A percentile compares a stretch with the other conserved stretches of the same genome.
These are phyloP conservation scores for Pseudonectria foliicola DNA, from an alignment of 2,329 filamentous ascomycete genomes.

Conservation along the genomic window DNA sequence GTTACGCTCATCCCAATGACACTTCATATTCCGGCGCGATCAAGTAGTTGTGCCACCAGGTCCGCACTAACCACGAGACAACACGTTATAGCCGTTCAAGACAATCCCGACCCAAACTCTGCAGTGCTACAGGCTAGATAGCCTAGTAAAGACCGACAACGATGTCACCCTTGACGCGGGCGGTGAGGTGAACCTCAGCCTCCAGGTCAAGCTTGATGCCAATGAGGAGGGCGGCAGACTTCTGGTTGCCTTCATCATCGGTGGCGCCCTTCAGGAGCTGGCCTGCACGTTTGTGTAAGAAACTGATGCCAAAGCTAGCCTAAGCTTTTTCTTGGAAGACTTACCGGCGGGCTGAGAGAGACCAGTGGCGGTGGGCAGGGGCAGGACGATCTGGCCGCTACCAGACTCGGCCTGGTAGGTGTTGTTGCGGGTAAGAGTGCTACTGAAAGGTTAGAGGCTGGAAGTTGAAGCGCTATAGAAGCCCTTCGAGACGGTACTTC, in stretches of 20 bases:
- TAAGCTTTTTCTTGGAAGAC: no score
- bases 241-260: constrained; percentile 50
- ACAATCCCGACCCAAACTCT: no score
- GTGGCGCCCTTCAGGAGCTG: constrained; percentile 50
- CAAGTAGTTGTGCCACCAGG: no score
- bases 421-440: constrained; percentile 22
- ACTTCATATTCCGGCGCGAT: no score
- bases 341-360: constrained; percentile 12
- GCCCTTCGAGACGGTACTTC: no score
- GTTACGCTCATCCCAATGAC: no score
- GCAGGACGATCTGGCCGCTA: neutral
- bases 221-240: constrained; percentile 50
- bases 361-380: constrained; percentile 4
- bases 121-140: neutral
- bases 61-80: no score
- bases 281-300: constrained; percentile 19
- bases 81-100: no score
- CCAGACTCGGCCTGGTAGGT: constrained; percentile 15
- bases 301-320: no score
- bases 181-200: constrained; percentile 55
- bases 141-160: constrained; percentile 33
- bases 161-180: constrained; percentile 54
- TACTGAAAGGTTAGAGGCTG: constrained; percentile 13
- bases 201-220: constrained; percentile 59
- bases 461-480: no score